Evolutionary conservation across 257 asterid genomes (phyloP).

Genomic region (Solanum ossicruentum): DNA sequence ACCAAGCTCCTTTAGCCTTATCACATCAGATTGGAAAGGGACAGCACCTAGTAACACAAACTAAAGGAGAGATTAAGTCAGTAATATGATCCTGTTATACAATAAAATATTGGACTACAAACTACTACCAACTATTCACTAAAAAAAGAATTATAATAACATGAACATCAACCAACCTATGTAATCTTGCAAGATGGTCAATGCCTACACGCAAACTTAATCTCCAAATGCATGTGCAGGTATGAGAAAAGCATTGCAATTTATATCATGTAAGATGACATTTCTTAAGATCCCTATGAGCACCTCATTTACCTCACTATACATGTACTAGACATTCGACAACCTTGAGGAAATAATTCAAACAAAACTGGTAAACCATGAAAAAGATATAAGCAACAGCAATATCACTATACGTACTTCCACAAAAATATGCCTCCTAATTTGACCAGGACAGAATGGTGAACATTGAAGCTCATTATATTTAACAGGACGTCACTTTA

Average conservation of each 20-base stretch:
- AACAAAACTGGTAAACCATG: not conserved
- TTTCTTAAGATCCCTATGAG: not conserved
- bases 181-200: not conserved
- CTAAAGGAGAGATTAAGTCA: constrained; percentile 11
- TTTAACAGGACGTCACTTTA: not conserved
- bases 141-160: not conserved
- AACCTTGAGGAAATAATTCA: not conserved
- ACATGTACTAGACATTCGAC: not conserved
- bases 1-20: constrained; percentile 34
- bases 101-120: not conserved
- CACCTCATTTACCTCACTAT: not conserved
- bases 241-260: not conserved
- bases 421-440: not conserved
- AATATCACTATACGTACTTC: not conserved
- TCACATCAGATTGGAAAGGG: constrained; percentile 50
- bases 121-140: not conserved
- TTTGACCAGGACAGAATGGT: not conserved
- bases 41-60: constrained; percentile 54
- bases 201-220: not conserved
- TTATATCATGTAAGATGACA: not conserved
- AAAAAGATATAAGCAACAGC: not conserved
- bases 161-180: not conserved
- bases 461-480: not conserved
- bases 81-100: not conserved
- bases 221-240: not conserved